A percentile compares a stretch with the other conserved stretches of the same genome.
phyloP scores from a whole-genome alignment of 257 asterid species.

The Gentiana dahurica region DNA sequence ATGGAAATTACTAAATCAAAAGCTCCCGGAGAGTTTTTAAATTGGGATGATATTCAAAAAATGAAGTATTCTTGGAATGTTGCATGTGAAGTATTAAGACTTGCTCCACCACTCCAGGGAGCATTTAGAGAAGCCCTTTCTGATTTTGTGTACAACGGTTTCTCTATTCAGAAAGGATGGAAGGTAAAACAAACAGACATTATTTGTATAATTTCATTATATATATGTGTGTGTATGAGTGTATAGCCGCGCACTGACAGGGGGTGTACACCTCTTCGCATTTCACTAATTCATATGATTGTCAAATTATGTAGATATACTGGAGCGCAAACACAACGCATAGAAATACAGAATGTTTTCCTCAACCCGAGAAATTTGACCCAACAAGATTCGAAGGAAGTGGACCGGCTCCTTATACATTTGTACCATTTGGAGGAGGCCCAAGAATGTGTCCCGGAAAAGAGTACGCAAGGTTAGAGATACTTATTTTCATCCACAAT shows the following conservation, averaged over 20 bases:
- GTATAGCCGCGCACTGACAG: too few relatives aligned
- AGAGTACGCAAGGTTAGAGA: conserved; percentile 36
- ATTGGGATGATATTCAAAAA: conserved; percentile 22
- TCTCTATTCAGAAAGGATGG: conserved; percentile 33
- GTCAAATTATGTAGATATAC: conserved; percentile 28
- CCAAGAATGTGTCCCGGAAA: conserved; percentile 55
- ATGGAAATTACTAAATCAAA: conserved; percentile 39
- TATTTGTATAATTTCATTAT: conserved; percentile 4
- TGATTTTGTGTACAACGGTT: conserved; percentile 50
- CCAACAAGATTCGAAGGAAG: conserved; percentile 41
- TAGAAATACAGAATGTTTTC: conserved; percentile 23
- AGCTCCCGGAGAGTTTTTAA: conserved; percentile 34
- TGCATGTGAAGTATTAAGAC: conserved; percentile 43
- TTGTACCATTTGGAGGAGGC: conserved; percentile 68
- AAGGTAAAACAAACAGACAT: conserved; percentile 63
- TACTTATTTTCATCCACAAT: neutral
- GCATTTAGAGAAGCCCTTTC: conserved; percentile 51
- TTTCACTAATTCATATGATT: neutral
- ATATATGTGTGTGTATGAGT: neutral
- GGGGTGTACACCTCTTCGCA: too few relatives aligned
- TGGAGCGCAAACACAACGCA: conserved; percentile 52
- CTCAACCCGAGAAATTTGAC: conserved; percentile 1
- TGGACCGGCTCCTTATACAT: conserved; percentile 50
- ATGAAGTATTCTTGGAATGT: conserved; percentile 78
- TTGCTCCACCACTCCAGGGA: conserved; percentile 53